These are phyloP conservation scores for Pichia sp. DNA, from an alignment of 1,139 yeast species.

Conservation along the genomic window DNA sequence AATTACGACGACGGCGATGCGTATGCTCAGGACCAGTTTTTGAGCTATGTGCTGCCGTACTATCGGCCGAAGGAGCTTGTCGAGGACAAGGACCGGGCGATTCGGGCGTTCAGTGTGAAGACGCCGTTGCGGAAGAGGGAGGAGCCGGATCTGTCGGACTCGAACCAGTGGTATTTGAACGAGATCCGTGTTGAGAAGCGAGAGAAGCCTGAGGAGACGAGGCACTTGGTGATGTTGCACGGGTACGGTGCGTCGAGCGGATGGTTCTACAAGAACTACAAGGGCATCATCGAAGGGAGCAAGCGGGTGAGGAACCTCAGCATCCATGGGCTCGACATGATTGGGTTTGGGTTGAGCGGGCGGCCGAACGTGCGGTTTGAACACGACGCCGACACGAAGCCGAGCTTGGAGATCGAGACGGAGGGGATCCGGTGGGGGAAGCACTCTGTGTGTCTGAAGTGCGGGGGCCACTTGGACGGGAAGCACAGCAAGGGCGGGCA, in stretches of 20 bases:
- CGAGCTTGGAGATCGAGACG: slow-evolving; percentile 21
- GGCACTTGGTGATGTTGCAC: slow-evolving; percentile 66
- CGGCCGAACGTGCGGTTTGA: slow-evolving; percentile 46
- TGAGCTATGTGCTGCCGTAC: slow-evolving; percentile 27
- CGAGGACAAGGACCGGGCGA: not conserved
- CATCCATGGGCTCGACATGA: slow-evolving; percentile 74
- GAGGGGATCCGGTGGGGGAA: slow-evolving; percentile 19
- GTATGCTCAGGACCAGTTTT: slow-evolving; percentile 25
- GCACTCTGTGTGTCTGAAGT: slow-evolving; percentile 11
- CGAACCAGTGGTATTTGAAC: slow-evolving; percentile 21
- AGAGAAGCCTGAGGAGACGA: slow-evolving; percentile 14
- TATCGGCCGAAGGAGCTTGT: slow-evolving; percentile 20
- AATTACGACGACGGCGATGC: slow-evolving; percentile 22
- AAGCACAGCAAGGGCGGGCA: slow-evolving; percentile 7
- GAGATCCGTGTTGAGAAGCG: slow-evolving; percentile 22
- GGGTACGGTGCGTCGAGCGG: slow-evolving; percentile 92
- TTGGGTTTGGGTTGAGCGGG: slow-evolving; percentile 81
- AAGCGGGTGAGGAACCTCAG: slow-evolving; percentile 22
- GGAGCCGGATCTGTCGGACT: slow-evolving; percentile 3
- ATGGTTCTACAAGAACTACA: slow-evolving; percentile 76
- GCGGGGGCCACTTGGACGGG: slow-evolving; percentile 21
- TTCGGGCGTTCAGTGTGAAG: slow-evolving; percentile 19
- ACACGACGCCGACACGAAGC: slow-evolving; percentile 23
- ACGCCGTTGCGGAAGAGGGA: slow-evolving; percentile 12
- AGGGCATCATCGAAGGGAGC: slow-evolving; percentile 39